These are phyloP conservation scores for Alternaria brassicicola DNA, from an alignment of 2,329 filamentous ascomycete genomes.

Conservation along the genomic window DNA sequence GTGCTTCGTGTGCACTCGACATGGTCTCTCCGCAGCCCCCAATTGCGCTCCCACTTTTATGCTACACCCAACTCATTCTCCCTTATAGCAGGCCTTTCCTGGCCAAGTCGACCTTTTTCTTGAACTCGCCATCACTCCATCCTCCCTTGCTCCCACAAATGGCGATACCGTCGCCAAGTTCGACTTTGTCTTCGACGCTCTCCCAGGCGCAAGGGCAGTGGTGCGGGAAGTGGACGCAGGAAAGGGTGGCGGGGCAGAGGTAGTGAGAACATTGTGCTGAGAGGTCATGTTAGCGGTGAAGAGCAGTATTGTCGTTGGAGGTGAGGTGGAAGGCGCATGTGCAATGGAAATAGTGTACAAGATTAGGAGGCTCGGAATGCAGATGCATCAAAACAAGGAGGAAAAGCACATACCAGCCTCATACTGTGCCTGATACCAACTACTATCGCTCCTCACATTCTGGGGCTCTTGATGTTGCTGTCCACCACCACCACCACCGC, in stretches of 20 bases:
- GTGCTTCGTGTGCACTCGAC: not conserved
- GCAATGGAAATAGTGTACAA: not conserved
- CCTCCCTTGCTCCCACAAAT: constrained; percentile 78
- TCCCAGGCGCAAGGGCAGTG: constrained; percentile 92
- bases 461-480: constrained; percentile 65
- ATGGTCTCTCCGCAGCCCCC: not conserved
- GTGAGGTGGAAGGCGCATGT: not conserved
- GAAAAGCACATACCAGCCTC: constrained; percentile 61
- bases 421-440: constrained; percentile 76
- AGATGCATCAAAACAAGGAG: not conserved
- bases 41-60: not conserved
- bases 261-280: constrained; percentile 89
- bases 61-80: too few relatives aligned
- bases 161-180: constrained; percentile 74
- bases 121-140: constrained; percentile 72
- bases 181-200: constrained; percentile 67
- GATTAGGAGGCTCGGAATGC: not conserved
- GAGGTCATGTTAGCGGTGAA: constrained; percentile 6
- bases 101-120: constrained; percentile 78
- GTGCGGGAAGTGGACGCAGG: constrained; percentile 94
- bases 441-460: constrained; percentile 83
- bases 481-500: constrained; percentile 65
- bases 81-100: constrained; percentile 73
- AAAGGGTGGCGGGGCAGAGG: constrained; percentile 90
- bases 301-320: not conserved